Evolutionary conservation across 352 stramenopile genomes (phyloP).

Genomic region (Globisporangium paddicum): DNA sequence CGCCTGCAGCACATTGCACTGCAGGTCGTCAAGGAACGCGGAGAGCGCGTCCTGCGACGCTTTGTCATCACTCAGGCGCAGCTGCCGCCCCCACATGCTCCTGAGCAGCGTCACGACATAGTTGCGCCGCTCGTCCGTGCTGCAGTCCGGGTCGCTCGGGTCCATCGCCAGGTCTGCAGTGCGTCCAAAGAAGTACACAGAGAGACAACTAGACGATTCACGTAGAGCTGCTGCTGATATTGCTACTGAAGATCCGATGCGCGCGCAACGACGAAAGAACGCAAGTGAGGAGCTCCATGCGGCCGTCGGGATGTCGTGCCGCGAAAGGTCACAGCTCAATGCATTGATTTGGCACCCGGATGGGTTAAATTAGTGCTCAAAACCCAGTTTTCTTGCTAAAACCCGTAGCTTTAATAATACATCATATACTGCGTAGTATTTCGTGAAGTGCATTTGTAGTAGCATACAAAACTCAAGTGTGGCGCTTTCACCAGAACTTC

Average conservation of each 20-base stretch:
- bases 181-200: neutral
- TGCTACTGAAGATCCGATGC: neutral
- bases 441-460: no score
- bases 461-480: no score
- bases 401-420: no score
- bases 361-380: no score
- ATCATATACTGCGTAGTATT: no score
- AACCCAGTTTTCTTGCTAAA: no score
- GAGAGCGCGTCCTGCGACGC: conserved; percentile 42
- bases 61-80: conserved; percentile 34
- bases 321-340: neutral
- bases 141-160: conserved; percentile 27
- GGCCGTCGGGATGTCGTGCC: neutral
- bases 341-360: no score
- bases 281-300: neutral
- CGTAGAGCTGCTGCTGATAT: neutral
- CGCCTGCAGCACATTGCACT: conserved; percentile 55
- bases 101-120: conserved; percentile 61
- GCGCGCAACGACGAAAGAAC: neutral
- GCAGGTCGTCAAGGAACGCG: conserved; percentile 69
- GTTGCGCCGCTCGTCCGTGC: conserved; percentile 37
- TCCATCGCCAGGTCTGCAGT: conserved; percentile 11
- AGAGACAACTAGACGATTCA: neutral
- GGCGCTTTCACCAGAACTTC: no score
- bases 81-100: conserved; percentile 50